phyloP scores from a whole-genome alignment of 495 filamentous ascomycete genomes.

The Xylaria telfairii region DNA sequence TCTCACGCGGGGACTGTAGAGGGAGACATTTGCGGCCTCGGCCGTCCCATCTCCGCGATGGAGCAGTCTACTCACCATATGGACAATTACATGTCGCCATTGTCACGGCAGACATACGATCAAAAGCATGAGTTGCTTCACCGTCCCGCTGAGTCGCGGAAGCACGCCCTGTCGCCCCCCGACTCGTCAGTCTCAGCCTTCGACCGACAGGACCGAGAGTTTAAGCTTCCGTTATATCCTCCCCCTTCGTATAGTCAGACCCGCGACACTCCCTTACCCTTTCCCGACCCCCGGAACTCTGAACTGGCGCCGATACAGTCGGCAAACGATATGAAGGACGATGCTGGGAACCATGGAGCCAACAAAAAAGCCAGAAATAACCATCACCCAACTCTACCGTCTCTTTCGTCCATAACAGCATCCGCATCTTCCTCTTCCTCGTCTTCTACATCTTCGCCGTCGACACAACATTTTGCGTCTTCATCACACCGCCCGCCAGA shows the following conservation, averaged over 20 bases:
- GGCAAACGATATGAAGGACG: constrained; percentile 29
- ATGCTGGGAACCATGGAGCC: constrained; percentile 21
- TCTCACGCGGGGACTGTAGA: constrained; percentile 20
- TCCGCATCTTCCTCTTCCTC: constrained; percentile 8
- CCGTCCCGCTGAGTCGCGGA: constrained; percentile 24
- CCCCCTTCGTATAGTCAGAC: constrained; percentile 50
- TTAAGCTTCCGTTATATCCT: constrained; percentile 39
- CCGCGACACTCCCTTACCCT: constrained; percentile 46
- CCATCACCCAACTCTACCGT: constrained; percentile 41
- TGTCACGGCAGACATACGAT: constrained; percentile 33
- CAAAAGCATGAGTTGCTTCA: constrained; percentile 33
- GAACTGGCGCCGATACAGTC: constrained; percentile 53
- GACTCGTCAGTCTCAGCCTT: constrained; percentile 28
- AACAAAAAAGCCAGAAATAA: constrained; percentile 25
- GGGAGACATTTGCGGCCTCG: constrained; percentile 24
- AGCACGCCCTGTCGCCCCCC: constrained; percentile 30
- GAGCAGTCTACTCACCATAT: constrained; percentile 24
- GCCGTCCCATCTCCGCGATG: constrained; percentile 28
- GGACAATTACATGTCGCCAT: constrained; percentile 36
- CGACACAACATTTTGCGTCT: constrained; percentile 25
- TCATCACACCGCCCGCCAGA: constrained; percentile 35
- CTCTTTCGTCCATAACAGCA: constrained; percentile 51
- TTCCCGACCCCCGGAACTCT: constrained; percentile 42
- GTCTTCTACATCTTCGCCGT: constrained; percentile 28
- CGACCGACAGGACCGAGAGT: constrained; percentile 33